phyloP scores from a whole-genome alignment of 2,329 filamentous ascomycete genomes.

The Colletotrichum eleusines region DNA sequence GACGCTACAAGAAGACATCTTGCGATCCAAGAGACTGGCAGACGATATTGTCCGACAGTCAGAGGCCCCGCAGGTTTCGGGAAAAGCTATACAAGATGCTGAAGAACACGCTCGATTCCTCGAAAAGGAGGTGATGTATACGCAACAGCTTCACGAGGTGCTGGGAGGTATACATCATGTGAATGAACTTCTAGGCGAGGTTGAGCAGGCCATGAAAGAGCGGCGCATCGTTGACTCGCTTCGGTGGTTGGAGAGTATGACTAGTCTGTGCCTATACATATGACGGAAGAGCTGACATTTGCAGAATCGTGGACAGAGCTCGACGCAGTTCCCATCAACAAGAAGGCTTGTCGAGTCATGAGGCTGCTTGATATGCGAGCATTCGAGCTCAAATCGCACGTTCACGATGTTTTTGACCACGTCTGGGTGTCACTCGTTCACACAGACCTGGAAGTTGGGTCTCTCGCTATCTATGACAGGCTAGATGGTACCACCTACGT shows the following conservation, averaged over 20 bases:
- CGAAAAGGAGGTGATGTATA: slow-evolving; percentile 69
- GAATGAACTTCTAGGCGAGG: slow-evolving; percentile 71
- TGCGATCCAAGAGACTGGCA: slow-evolving; percentile 81
- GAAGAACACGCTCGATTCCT: slow-evolving; percentile 69
- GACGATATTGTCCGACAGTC: slow-evolving; percentile 84
- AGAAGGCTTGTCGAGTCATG: slow-evolving; percentile 71
- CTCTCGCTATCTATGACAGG: slow-evolving; percentile 67
- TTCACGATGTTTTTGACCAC: slow-evolving; percentile 74
- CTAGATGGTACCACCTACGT: slow-evolving; percentile 59
- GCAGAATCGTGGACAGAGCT: slow-evolving; percentile 69
- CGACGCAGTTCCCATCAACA: slow-evolving; percentile 69
- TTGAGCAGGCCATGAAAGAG: slow-evolving; percentile 68
- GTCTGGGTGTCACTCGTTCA: slow-evolving; percentile 79
- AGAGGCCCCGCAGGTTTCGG: slow-evolving; percentile 70
- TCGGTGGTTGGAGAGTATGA: slow-evolving; percentile 66
- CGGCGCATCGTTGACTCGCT: slow-evolving; percentile 68
- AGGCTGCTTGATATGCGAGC: slow-evolving; percentile 74
- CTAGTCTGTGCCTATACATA: not conserved
- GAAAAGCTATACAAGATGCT: slow-evolving; percentile 64
- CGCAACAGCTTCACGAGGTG: slow-evolving; percentile 65
- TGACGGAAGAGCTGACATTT: slow-evolving; percentile 44
- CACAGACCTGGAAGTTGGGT: slow-evolving; percentile 67
- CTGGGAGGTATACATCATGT: slow-evolving; percentile 67
- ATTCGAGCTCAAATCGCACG: slow-evolving; percentile 73
- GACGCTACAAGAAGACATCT: slow-evolving; percentile 86